A percentile compares a stretch with the other conserved stretches of the same genome.
phyloP scores from a whole-genome alignment of 2,329 filamentous ascomycete species.

The Pseudogymnoascus pannorum region DNA sequence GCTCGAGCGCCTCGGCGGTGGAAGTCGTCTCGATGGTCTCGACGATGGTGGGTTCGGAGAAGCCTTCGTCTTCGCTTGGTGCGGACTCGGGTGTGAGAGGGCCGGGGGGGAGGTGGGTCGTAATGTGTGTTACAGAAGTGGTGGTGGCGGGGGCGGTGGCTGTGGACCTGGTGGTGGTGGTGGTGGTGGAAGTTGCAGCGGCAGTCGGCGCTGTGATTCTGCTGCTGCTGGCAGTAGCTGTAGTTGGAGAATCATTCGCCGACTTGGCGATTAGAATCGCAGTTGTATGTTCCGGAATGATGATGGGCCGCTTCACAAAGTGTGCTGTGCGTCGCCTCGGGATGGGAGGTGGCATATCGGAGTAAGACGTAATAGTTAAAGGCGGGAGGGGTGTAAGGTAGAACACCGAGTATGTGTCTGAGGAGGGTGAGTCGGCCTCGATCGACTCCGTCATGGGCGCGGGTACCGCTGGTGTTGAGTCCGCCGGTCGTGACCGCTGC shows the following conservation, averaged over 20 bases:
- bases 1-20: no score
- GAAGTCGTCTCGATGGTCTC: no score
- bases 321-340: background rate
- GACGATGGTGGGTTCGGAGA: background rate
- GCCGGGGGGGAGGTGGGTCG: background rate
- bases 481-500: background rate
- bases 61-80: background rate
- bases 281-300: background rate
- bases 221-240: background rate
- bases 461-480: background rate
- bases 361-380: background rate
- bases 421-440: background rate
- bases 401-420: background rate
- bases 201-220: no score
- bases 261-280: background rate
- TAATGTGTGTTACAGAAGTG: background rate
- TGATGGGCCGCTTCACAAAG: background rate
- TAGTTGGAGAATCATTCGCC: background rate
- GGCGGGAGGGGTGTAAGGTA: background rate
- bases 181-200: background rate
- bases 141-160: no score
- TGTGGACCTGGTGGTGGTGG: background rate
- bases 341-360: no score
- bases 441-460: background rate
- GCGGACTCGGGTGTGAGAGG: background rate